phyloP scores from a whole-genome alignment of 2,329 filamentous ascomycete species.

The Ceratocystis destructans region DNA sequence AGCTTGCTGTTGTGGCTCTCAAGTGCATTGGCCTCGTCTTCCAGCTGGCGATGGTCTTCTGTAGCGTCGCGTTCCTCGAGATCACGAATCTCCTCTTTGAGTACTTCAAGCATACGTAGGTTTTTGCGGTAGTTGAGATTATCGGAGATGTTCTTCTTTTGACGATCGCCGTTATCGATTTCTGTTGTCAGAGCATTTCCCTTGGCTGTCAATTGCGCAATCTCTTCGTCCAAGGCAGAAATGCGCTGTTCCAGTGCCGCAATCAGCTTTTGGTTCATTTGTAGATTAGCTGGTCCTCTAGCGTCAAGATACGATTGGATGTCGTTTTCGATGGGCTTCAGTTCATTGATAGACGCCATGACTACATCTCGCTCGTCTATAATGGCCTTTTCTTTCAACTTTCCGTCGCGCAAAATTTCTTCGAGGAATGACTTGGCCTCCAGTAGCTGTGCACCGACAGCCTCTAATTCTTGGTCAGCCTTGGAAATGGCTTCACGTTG shows the following conservation, averaged over 20 bases:
- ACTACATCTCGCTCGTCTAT: slow-evolving; percentile 58
- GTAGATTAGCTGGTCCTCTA: slow-evolving; percentile 59
- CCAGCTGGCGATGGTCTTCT: slow-evolving; percentile 65
- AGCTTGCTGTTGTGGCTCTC: slow-evolving; percentile 56
- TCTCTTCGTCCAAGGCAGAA: slow-evolving; percentile 50
- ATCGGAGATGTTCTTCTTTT: slow-evolving; percentile 74
- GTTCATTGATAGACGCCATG: slow-evolving; percentile 59
- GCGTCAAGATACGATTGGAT: slow-evolving; percentile 68
- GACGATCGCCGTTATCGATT: slow-evolving; percentile 64
- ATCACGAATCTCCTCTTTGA: slow-evolving; percentile 56
- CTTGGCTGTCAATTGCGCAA: slow-evolving; percentile 50
- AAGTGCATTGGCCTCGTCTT: slow-evolving; percentile 51
- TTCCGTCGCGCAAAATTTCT: slow-evolving; percentile 58
- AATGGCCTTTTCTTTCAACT: slow-evolving; percentile 57
- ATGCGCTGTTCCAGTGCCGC: slow-evolving; percentile 53
- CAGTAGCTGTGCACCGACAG: slow-evolving; percentile 59
- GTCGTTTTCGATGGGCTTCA: slow-evolving; percentile 60
- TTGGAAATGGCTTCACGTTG: slow-evolving; percentile 56
- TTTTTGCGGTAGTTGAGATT: slow-evolving; percentile 78
- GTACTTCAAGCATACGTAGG: slow-evolving; percentile 49
- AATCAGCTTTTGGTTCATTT: slow-evolving; percentile 55
- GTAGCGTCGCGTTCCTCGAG: slow-evolving; percentile 69
- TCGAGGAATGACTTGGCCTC: slow-evolving; percentile 65
- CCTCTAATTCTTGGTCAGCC: slow-evolving; percentile 59
- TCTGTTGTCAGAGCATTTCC: slow-evolving; percentile 68